Percentiles rank a stretch among this genome's conserved stretches.
phyloP scores from a whole-genome alignment of 805 yeast species.

The Candida andamanensis region DNA sequence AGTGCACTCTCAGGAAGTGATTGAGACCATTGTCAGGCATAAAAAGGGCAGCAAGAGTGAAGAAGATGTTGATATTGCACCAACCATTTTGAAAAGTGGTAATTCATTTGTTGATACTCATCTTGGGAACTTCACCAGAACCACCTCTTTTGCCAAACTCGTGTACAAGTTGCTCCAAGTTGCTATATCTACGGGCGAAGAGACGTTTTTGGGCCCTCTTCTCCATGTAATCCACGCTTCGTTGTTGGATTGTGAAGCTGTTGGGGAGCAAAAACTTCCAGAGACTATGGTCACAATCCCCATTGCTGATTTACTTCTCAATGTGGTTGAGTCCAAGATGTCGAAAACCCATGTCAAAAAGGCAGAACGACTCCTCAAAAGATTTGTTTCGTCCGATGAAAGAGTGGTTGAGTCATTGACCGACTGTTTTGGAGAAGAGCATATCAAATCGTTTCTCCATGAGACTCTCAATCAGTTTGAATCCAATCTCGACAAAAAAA shows the following conservation, averaged over 20 bases:
- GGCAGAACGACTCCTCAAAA: constrained; percentile 53
- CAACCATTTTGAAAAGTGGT: constrained; percentile 31
- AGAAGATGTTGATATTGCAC: constrained; percentile 45
- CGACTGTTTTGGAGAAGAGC: constrained; percentile 54
- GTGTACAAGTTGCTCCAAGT: constrained; percentile 52
- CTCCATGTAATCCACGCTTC: constrained; percentile 68
- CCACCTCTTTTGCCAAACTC: constrained; percentile 50
- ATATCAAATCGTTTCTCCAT: constrained; percentile 45
- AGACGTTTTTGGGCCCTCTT: constrained; percentile 52
- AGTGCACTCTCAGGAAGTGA: constrained; percentile 47
- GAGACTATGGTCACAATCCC: constrained; percentile 52
- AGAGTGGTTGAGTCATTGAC: constrained; percentile 47
- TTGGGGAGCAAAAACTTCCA: constrained; percentile 36
- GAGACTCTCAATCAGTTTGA: constrained; percentile 40
- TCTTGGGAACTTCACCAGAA: constrained; percentile 48
- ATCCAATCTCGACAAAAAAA: constrained; percentile 51
- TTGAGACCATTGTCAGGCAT: constrained; percentile 41
- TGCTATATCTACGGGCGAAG: constrained; percentile 47
- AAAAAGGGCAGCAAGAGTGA: constrained; percentile 34
- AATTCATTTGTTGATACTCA: constrained; percentile 29
- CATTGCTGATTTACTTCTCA: constrained; percentile 49
- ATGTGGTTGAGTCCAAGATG: constrained; percentile 46
- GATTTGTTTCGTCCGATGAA: constrained; percentile 45
- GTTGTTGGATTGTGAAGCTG: constrained; percentile 43
- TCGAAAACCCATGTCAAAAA: constrained; percentile 46